phyloP scores from a whole-genome alignment of 163 green algal species.

The Volvox carteri region DNA sequence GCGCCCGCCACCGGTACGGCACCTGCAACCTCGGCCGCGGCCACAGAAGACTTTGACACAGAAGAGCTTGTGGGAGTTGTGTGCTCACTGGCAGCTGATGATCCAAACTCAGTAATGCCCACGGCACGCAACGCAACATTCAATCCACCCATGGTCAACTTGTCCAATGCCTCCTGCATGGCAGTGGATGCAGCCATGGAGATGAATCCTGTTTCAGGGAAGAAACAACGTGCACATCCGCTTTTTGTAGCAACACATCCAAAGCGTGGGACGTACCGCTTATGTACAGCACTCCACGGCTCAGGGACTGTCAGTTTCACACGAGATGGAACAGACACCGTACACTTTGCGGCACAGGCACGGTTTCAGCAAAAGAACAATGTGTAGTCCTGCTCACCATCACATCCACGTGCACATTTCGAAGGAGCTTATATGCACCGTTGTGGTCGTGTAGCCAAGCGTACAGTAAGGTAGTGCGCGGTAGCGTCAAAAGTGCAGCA shows the following conservation, averaged over 20 bases:
- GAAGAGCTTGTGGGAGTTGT: too few species aligned
- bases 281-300: too few species aligned
- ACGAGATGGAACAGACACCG: not conserved
- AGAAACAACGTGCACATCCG: too few species aligned
- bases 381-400: constrained; percentile 7
- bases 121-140: not conserved
- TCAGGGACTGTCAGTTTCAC: too few species aligned
- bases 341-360: too few species aligned
- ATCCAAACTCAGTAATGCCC: too few species aligned
- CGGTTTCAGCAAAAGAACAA: too few species aligned
- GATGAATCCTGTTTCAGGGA: too few species aligned
- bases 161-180: not conserved
- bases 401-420: not conserved
- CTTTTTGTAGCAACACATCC: too few species aligned
- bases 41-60: too few species aligned
- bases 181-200: not conserved
- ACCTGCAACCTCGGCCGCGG: not conserved
- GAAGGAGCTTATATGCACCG: constrained; percentile 1
- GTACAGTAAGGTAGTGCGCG: not conserved
- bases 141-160: not conserved
- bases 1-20: not conserved
- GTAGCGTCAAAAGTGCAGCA: constrained; percentile 22
- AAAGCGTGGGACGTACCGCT: too few species aligned
- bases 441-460: constrained; percentile 2
- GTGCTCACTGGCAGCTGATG: not conserved